A percentile compares a stretch with the other conserved stretches of the same genome.
Evolutionary conservation across 208 protist species (phyloP).

Genomic region (Acanthamoeba lenticulata): DNA sequence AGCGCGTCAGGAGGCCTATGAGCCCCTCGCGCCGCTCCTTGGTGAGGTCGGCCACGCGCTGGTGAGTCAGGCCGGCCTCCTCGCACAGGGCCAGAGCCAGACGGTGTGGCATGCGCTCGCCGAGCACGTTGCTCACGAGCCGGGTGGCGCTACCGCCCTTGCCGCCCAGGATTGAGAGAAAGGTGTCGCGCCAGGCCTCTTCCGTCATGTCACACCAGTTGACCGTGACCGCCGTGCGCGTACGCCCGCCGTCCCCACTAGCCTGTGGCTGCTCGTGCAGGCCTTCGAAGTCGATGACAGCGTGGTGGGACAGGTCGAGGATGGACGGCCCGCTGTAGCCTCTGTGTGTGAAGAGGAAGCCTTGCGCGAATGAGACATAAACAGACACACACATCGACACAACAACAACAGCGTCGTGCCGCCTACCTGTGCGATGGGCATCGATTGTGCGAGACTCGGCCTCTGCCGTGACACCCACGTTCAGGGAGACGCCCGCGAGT

Average conservation of each 20-base stretch:
- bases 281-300: background rate
- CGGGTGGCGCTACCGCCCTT: background rate
- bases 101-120: conserved; percentile 11
- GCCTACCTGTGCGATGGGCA: conserved; percentile 5
- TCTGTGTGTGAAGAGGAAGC: conserved; percentile 71
- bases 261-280: background rate
- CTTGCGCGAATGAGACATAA: background rate
- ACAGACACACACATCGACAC: background rate
- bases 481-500: background rate
- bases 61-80: background rate
- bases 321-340: conserved; percentile 67
- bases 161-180: background rate
- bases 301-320: conserved; percentile 65
- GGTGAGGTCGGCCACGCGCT: background rate
- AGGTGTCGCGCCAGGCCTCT: background rate
- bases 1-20: background rate
- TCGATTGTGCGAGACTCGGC: background rate
- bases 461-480: background rate
- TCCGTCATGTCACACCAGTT: conserved; percentile 35
- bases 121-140: conserved; percentile 14
- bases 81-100: conserved; percentile 12
- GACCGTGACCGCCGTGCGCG: background rate
- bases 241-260: background rate
- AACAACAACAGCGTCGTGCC: background rate
- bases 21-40: background rate